Evolutionary conservation across 495 filamentous ascomycete genomes (phyloP), one percentile per base, ranked within the genome.

Genomic region (Tuber melanosporum): DNA sequence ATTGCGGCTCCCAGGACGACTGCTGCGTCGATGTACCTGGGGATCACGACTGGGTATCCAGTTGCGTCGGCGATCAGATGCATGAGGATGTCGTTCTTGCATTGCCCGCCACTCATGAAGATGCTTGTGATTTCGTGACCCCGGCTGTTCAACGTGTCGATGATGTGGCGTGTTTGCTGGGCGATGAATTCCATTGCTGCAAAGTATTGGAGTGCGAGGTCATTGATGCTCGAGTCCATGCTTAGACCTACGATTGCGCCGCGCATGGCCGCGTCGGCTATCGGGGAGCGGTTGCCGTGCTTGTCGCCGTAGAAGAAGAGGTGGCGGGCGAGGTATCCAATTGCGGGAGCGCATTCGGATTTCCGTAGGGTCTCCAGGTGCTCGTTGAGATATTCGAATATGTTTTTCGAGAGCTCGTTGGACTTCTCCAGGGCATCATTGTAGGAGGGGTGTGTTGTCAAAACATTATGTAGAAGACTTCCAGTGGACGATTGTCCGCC

Each of bases 291-390:
- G 85, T 99, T 99, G 62, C 95, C 95, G 88, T 95, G 98, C n/a
- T 97, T 89, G 82, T 99, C 95, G 74, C 95, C 95, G 82, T 98
- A 98, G 87, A 99, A 96, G 88, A 98, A 99, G 84, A 96, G 91
- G 84, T 98, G 95, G 10, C 95, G 92, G 22, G 88, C 93, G 0
- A 99, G 87, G 81, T 92, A 96, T n/a, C 91, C 90, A 47, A 98
- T 88, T 74, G 88, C 89, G 0, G 94, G 94, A 17, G 92, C 93
- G 2, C 88, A 85, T 66, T 85, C 86, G 74, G 90, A 89, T 74
- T 89, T 87, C 44, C 87, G 87, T 87, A 98, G 89, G 70, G 92
- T 90, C 74, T 90, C 89, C 22, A 99, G 89, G 79, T 97, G 94
- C 80, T 91, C 89, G 83, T 99, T 98, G 73, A 99, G 88, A 83